Conservation (phyloP, 805 yeast species). For the Lipomyces orientalis region DNA sequence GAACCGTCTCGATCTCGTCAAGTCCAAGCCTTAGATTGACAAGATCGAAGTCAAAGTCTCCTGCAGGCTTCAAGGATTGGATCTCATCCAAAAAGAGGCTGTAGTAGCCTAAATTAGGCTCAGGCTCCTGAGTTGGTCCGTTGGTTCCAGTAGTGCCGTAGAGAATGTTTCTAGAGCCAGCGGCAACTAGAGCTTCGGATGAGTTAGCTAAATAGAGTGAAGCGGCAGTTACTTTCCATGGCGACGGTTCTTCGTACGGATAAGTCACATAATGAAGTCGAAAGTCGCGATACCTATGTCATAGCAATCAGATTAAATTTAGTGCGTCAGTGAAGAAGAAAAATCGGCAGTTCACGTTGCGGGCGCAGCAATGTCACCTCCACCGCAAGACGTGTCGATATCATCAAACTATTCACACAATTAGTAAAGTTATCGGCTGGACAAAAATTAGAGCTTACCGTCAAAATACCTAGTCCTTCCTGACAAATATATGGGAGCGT, state of each 20-base stretch:
- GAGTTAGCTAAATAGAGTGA: slow-evolving; percentile 4
- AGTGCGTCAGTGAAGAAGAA: not conserved
- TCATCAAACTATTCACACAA: slow-evolving; percentile 3
- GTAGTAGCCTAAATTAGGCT: too few species aligned
- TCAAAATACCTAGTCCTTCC: not conserved
- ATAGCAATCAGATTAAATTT: not conserved
- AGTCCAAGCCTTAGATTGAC: not conserved
- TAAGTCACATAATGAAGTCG: not conserved
- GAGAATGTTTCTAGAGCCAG: not conserved
- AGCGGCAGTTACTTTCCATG: slow-evolving; percentile 6
- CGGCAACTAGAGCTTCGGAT: slow-evolving; percentile 8
- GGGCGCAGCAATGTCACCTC: slow-evolving; percentile 8
- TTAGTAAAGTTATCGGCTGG: not conserved
- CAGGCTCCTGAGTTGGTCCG: too few species aligned
- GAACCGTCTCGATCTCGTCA: slow-evolving; percentile 5
- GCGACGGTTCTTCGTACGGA: slow-evolving; percentile 4
- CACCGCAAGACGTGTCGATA: slow-evolving; percentile 1
- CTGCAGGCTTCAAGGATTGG: not conserved
- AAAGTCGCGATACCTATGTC: slow-evolving; percentile 2
- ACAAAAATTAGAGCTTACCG: not conserved
- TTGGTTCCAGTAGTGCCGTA: not conserved
- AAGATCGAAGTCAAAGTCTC: slow-evolving; percentile 4
- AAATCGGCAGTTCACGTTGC: too few species aligned
- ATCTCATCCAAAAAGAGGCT: not conserved
- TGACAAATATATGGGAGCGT: not conserved